Conservation (phyloP, 495 filamentous ascomycete genomes). For the Acidiella bohemica region DNA sequence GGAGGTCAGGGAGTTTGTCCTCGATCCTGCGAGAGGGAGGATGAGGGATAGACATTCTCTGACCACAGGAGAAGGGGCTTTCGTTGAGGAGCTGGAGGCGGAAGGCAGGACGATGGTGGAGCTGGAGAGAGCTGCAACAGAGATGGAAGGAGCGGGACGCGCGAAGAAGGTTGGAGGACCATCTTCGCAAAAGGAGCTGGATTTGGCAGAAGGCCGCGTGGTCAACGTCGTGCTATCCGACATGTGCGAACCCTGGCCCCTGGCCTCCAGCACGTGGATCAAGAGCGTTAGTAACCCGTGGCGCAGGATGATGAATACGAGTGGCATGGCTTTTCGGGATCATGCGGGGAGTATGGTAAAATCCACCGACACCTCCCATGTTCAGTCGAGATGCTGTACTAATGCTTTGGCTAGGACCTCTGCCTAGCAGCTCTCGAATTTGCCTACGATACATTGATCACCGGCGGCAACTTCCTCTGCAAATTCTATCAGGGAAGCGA, state of each 20-base stretch:
- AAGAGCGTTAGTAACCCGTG: conserved; percentile 85
- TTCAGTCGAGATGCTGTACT: too few species aligned
- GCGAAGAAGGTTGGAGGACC: conserved; percentile 11
- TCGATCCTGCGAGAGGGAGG: conserved; percentile 48
- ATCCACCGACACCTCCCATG: too few species aligned
- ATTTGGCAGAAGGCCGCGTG: conserved; percentile 34
- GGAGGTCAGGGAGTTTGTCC: conserved; percentile 60
- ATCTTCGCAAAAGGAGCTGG: conserved; percentile 22
- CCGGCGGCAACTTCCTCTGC: conserved; percentile 80
- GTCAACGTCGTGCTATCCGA: conserved; percentile 95
- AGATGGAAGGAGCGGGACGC: too few species aligned
- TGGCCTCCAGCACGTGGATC: conserved; percentile 62
- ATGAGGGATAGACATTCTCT: conserved; percentile 25
- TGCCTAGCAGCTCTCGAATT: conserved; percentile 76
- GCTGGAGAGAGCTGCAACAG: conserved; percentile 15
- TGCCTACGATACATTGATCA: conserved; percentile 65
- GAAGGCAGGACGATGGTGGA: conserved; percentile 19
- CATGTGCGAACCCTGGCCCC: conserved; percentile 94
- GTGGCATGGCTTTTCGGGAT: conserved; percentile 70
- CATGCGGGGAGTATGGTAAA: conserved; percentile 92
- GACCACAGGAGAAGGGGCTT: not conserved
- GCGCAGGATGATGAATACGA: conserved; percentile 98
- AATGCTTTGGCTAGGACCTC: too few species aligned
- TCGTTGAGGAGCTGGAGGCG: conserved; percentile 27
- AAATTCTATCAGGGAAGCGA: conserved; percentile 92